Evolutionary conservation across 208 protist species (phyloP), one percentile per base, ranked within the genome.

Genomic region (Crithidia bombi): DNA sequence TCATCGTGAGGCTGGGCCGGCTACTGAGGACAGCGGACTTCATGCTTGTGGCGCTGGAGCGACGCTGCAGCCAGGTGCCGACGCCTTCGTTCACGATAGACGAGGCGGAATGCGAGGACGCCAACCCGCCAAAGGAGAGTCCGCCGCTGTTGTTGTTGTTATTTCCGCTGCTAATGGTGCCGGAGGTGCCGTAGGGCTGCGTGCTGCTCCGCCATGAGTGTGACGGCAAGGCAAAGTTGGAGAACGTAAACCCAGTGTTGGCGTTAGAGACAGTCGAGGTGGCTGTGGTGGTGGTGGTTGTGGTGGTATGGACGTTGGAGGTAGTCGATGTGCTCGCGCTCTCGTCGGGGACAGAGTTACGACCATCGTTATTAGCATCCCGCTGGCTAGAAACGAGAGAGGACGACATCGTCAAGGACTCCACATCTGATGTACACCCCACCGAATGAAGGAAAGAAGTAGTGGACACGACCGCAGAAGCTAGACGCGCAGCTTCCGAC

Each of bases 191-290:
- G 44, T 65, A 54, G 30, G 43, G 59, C 32, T 65, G 59, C 44
- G 59, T 65, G 30, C 36, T 49, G 63, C 49, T 68, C 23, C 63
- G 51, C 64, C 62, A 57, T 35, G 47, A 67, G 49, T 67, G 62
- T 23, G 62, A 57, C 3, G 59, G 69, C 25, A 64, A 35, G n/a
- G 50, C 69, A 33, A 75, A 68, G 52, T 41, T 39, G 33, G 68
- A 39, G 14, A 75, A 68, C 19, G 61, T 38, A 11, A 56, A 23
- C 3, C 38, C 35, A 21, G 55, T 49, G 47, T 14, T 35, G 19
- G n/a, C 14, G 11, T 30, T 23, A 7, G 47, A 61, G 21, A 33
- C 28, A 38, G 28, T 23, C 2, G 38, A 15, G 23, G 25, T 14
- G 1, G 39, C 7, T 17, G 39, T 25, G 7, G 38, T 33, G n/a